Evolutionary conservation across 345 rosid species (phyloP).

Genomic region (Xanthoceras sorbifolium): DNA sequence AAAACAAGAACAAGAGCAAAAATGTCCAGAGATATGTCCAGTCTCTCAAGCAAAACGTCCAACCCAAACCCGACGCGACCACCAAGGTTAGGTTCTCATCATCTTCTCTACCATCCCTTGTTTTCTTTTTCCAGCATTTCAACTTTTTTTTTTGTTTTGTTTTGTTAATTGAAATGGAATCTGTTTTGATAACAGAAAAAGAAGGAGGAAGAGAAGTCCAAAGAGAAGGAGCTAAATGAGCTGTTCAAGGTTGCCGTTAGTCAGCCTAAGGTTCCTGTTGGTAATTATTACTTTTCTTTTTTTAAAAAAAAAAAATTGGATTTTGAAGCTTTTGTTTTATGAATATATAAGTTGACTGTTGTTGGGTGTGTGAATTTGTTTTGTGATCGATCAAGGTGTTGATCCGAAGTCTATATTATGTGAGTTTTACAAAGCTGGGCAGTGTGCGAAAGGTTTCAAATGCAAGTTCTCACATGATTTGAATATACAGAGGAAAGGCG

Average conservation of each 20-base stretch:
- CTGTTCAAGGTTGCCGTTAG: conserved; percentile 69
- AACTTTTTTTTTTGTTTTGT: too few relatives aligned
- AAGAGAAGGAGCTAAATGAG: conserved; percentile 68
- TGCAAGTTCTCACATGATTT: conserved; percentile 78
- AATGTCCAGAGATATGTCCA: conserved; percentile 73
- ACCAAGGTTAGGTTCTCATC: conserved; percentile 44
- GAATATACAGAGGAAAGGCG: conserved; percentile 74
- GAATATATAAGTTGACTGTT: background rate
- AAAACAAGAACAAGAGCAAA: conserved; percentile 76
- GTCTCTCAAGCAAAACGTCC: conserved; percentile 58
- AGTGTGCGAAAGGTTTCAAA: conserved; percentile 66
- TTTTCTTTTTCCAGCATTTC: too few relatives aligned
- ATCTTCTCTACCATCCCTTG: background rate
- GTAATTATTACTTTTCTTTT: conserved; percentile 26
- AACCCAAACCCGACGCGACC: conserved; percentile 50
- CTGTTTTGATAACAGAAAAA: conserved; percentile 41
- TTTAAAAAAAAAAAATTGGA: too few relatives aligned
- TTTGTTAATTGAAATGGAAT: too few relatives aligned
- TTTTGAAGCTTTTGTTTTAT: conserved; percentile 4
- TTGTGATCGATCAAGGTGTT: conserved; percentile 49
- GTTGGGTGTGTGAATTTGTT: background rate
- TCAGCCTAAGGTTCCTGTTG: conserved; percentile 73
- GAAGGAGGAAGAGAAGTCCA: conserved; percentile 62
- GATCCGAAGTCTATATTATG: conserved; percentile 75
- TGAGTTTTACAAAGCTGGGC: conserved; percentile 66